Percentiles rank a stretch among this genome's conserved stretches.
These are phyloP conservation scores for Acer campestre DNA, from an alignment of 345 rosid genomes.

Conservation along the genomic window DNA sequence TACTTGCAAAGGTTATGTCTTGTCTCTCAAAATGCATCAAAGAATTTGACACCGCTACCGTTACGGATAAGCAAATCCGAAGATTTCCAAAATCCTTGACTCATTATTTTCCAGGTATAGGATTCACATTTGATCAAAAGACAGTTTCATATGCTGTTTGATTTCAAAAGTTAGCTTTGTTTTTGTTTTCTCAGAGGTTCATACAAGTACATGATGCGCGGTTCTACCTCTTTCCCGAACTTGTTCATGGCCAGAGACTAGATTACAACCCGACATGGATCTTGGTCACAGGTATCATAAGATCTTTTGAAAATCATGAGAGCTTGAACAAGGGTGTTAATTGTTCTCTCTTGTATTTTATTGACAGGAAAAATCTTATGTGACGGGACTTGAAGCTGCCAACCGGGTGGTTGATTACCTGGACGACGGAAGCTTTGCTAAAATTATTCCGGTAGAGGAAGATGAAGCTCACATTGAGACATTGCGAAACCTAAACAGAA, in stretches of 20 bases:
- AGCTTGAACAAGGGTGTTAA: background rate
- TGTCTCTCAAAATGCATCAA: conserved; percentile 47
- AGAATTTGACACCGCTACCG: conserved; percentile 40
- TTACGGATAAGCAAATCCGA: conserved; percentile 40
- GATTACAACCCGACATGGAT: conserved; percentile 62
- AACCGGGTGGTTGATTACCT: conserved; percentile 48
- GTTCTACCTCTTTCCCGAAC: conserved; percentile 54
- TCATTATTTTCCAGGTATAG: conserved; percentile 63
- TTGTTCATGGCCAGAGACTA: conserved; percentile 75
- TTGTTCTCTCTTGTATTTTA: background rate
- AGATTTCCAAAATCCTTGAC: conserved; percentile 51
- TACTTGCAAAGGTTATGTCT: conserved; percentile 39
- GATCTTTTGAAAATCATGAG: no score
- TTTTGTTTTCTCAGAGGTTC: conserved; percentile 41
- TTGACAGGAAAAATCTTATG: conserved; percentile 55
- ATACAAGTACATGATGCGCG: conserved; percentile 62
- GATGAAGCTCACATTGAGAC: no score
- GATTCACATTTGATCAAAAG: background rate
- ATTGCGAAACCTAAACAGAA: no score
- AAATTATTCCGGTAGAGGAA: no score
- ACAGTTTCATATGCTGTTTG: background rate
- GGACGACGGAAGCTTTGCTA: no score
- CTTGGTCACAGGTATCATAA: conserved; percentile 56
- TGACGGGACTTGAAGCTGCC: conserved; percentile 57
- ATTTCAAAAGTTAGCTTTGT: background rate